Evolutionary conservation across 1,139 yeast species (phyloP).

Genomic region (Kurtzmaniella natalensis): DNA sequence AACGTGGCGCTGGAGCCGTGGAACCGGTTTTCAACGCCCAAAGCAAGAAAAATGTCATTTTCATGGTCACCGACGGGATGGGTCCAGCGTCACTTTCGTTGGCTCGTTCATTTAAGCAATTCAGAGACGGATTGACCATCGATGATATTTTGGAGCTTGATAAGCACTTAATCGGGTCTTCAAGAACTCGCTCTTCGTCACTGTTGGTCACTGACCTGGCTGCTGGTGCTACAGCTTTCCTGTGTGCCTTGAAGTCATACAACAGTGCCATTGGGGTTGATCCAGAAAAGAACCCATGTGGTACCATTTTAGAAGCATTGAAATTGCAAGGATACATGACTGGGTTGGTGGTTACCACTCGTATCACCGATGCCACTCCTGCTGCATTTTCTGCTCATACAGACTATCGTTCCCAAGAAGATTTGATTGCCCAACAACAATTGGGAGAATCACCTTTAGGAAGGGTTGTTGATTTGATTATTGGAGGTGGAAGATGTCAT

Average conservation of each 20-base stretch:
- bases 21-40: neutral
- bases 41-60: conserved; percentile 57
- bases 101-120: conserved; percentile 68
- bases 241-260: conserved; percentile 74
- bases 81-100: conserved; percentile 80
- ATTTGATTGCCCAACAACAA: conserved; percentile 80
- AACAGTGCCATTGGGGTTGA: conserved; percentile 83
- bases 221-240: conserved; percentile 90
- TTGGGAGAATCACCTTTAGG: conserved; percentile 77
- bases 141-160: conserved; percentile 60
- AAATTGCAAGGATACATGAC: conserved; percentile 72
- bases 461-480: conserved; percentile 69
- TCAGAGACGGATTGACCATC: conserved; percentile 43
- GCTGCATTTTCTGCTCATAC: conserved; percentile 83
- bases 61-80: conserved; percentile 90
- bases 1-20: neutral
- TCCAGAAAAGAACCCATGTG: conserved; percentile 61
- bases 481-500: conserved; percentile 88
- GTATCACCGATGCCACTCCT: conserved; percentile 85
- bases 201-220: conserved; percentile 86
- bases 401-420: conserved; percentile 68
- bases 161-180: conserved; percentile 64
- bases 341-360: conserved; percentile 83
- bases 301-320: conserved; percentile 79
- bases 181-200: conserved; percentile 69